Conservation (phyloP, 257 asterid species). For the Nyctanthes arbortristis region DNA sequence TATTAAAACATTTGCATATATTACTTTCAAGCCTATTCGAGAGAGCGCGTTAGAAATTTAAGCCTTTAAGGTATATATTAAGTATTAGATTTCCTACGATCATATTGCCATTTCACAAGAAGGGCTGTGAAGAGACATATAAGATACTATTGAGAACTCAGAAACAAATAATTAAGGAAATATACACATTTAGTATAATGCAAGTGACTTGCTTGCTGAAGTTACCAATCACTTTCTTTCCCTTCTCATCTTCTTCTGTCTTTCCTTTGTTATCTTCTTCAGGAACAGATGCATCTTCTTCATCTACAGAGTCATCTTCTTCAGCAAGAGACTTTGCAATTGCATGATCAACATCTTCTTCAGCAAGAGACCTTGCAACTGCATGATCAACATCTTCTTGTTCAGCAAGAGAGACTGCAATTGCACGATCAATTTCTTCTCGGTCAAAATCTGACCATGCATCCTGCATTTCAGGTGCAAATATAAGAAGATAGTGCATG, state of each 20-base stretch:
- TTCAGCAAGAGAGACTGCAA: constrained; percentile 81
- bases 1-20: background rate
- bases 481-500: constrained; percentile 14
- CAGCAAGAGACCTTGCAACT: constrained; percentile 45
- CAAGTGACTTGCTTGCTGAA: constrained; percentile 13
- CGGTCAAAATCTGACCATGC: constrained; percentile 73
- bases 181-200: constrained; percentile 22
- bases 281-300: constrained; percentile 18
- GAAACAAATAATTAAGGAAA: no score
- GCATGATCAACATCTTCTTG: constrained; percentile 62
- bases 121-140: background rate
- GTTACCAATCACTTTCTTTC: constrained; percentile 78
- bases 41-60: background rate
- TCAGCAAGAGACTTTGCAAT: no score
- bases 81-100: background rate
- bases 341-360: no score
- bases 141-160: no score
- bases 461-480: constrained; percentile 51
- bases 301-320: background rate
- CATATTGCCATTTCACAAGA: background rate
- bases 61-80: background rate
- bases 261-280: constrained; percentile 19
- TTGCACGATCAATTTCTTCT: constrained; percentile 86
- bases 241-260: constrained; percentile 60
- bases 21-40: background rate